These are phyloP conservation scores for Coemansia sp. DNA, from an alignment of 192 early-diverging fungal species.

Conservation along the genomic window DNA sequence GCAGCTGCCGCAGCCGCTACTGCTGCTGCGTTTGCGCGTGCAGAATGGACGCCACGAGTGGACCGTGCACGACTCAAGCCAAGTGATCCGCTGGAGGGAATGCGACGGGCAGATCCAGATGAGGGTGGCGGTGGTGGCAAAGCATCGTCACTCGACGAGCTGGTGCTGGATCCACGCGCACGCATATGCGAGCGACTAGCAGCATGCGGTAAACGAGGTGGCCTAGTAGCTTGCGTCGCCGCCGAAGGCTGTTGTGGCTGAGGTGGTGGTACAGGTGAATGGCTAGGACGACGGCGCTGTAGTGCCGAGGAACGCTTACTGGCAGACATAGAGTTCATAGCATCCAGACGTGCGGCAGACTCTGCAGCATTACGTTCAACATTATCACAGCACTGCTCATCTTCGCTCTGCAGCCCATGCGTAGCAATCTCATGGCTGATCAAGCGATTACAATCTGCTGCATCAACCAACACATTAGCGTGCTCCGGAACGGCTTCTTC, in stretches of 20 bases:
- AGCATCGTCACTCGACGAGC: not conserved
- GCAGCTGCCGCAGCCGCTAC: not conserved
- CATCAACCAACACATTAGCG: constrained; percentile 47
- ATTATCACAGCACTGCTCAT: constrained; percentile 24
- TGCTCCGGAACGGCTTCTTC: constrained; percentile 36
- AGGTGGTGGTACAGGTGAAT: not conserved
- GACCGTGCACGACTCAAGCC: not conserved
- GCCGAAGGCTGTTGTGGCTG: not conserved
- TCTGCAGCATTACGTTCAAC: constrained; percentile 51
- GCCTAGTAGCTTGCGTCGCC: not conserved
- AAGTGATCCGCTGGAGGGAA: not conserved
- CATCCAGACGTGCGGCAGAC: constrained; percentile 38
- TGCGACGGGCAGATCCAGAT: not conserved
- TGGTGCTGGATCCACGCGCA: constrained; percentile 9
- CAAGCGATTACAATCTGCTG: constrained; percentile 45
- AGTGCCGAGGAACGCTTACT: not conserved
- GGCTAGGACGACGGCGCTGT: not conserved
- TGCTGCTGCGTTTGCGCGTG: constrained; percentile 1
- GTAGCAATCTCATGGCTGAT: constrained; percentile 48
- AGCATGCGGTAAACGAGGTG: not conserved
- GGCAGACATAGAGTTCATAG: constrained; percentile 16
- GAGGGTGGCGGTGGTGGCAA: not conserved
- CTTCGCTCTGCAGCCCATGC: constrained; percentile 38
- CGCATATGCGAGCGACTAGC: constrained; percentile 13
- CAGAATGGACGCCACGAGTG: not conserved